Percentiles rank a stretch among this genome's conserved stretches.
These are phyloP conservation scores for Fusarium domesticum DNA, from an alignment of 2,329 filamentous ascomycete species.

Conservation along the genomic window DNA sequence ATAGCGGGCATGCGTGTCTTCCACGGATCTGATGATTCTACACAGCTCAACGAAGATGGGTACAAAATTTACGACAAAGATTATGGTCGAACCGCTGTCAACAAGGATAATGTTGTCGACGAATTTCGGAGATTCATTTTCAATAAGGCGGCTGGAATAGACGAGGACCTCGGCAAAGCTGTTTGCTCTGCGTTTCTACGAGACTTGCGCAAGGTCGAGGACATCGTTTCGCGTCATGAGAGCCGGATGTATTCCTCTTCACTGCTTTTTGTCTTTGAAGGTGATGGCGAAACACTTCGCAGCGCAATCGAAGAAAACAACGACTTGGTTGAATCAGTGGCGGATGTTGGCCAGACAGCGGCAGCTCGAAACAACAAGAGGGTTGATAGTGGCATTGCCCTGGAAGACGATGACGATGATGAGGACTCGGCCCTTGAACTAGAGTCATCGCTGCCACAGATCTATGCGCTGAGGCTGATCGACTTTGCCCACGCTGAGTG, in stretches of 20 bases:
- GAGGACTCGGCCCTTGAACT: constrained; percentile 50
- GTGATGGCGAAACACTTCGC: constrained; percentile 55
- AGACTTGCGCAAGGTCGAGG: constrained; percentile 52
- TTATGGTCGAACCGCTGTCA: constrained; percentile 54
- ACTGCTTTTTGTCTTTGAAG: constrained; percentile 62
- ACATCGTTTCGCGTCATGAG: constrained; percentile 53
- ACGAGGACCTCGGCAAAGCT: constrained; percentile 54
- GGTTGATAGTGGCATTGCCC: constrained; percentile 55
- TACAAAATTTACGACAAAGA: constrained; percentile 63
- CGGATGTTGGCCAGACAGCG: constrained; percentile 35
- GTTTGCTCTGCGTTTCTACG: constrained; percentile 53
- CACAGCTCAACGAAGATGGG: constrained; percentile 51
- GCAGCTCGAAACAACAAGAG: constrained; percentile 40
- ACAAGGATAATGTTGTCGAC: constrained; percentile 51
- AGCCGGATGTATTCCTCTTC: constrained; percentile 64
- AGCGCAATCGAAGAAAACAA: constrained; percentile 54
- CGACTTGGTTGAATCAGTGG: constrained; percentile 50
- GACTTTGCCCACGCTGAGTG: constrained; percentile 94
- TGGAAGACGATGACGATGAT: constrained; percentile 44
- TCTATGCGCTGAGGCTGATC: constrained; percentile 82
- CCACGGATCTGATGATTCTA: constrained; percentile 51
- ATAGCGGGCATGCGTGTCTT: constrained; percentile 65
- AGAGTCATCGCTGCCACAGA: constrained; percentile 52
- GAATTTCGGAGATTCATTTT: constrained; percentile 58
- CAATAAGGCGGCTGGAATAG: constrained; percentile 55